A percentile compares a stretch with the other conserved stretches of the same genome.
These are phyloP conservation scores for Sordariomycetes sp. DNA, from an alignment of 2,329 filamentous ascomycete species.

Conservation along the genomic window DNA sequence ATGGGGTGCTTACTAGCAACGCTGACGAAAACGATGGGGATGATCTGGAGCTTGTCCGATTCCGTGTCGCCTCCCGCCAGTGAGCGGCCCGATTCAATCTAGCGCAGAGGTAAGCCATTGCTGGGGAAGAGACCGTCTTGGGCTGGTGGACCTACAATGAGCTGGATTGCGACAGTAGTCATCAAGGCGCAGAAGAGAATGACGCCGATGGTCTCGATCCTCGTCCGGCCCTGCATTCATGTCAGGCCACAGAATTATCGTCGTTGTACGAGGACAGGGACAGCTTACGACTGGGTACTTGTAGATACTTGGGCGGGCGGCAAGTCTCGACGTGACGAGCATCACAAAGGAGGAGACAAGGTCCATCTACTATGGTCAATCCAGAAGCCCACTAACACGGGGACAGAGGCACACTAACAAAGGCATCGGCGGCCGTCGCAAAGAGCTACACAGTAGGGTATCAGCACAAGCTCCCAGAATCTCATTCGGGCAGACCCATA, in stretches of 20 bases:
- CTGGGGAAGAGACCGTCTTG: background rate
- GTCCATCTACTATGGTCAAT: constrained; percentile 33
- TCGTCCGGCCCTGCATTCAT: constrained; percentile 38
- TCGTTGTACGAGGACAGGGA: background rate
- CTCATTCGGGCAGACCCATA: background rate
- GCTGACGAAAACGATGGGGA: constrained; percentile 44
- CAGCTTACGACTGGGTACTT: constrained; percentile 45
- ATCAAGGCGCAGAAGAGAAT: constrained; percentile 57
- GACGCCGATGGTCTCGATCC: constrained; percentile 54
- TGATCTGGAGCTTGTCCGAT: constrained; percentile 33
- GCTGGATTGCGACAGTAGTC: constrained; percentile 54
- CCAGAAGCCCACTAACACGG: constrained; percentile 7
- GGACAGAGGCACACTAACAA: constrained; percentile 25
- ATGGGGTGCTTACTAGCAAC: constrained; percentile 32
- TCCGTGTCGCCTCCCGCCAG: constrained; percentile 32
- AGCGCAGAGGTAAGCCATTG: constrained; percentile 3
- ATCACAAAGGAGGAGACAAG: constrained; percentile 54
- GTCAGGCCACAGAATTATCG: background rate
- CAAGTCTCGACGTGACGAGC: constrained; percentile 47
- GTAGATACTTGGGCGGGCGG: constrained; percentile 47
- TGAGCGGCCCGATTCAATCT: constrained; percentile 44
- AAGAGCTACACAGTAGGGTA: constrained; percentile 29
- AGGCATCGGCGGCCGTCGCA: constrained; percentile 55
- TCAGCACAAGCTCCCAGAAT: no score
- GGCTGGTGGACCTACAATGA: constrained; percentile 32